Percentiles rank a stretch among this genome's conserved stretches.
Conservation (phyloP, 129 eudicot species). For the Ambrosia artemisiifolia region DNA sequence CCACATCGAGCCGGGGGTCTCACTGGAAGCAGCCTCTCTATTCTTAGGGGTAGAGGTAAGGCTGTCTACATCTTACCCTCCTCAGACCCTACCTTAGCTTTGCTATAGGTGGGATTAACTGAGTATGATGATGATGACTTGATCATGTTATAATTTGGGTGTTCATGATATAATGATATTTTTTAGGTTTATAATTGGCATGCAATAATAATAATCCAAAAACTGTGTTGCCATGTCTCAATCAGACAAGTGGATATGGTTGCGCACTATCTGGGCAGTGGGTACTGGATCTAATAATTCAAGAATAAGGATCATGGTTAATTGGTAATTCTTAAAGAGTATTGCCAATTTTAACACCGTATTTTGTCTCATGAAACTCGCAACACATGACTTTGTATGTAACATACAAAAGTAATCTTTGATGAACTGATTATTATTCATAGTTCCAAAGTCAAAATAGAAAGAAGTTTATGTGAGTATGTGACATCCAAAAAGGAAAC, state of each 20-base stretch:
- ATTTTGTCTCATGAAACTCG: neutral
- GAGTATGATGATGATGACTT: too few relatives aligned
- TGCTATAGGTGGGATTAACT: too few relatives aligned
- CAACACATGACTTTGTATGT: neutral
- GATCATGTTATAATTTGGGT: neutral
- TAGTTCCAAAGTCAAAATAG: neutral
- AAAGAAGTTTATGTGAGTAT: neutral
- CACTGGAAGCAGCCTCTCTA: too few relatives aligned
- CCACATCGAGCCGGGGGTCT: too few relatives aligned
- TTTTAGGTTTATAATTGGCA: neutral
- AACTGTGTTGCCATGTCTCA: neutral
- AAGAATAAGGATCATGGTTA: neutral
- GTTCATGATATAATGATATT: neutral
- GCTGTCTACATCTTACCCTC: too few relatives aligned
- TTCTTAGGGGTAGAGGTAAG: too few relatives aligned
- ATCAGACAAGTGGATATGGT: neutral
- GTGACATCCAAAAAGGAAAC: conserved; percentile 15
- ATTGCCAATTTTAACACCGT: neutral
- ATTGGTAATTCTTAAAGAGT: conserved; percentile 1
- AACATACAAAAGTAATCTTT: neutral
- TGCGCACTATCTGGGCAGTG: neutral
- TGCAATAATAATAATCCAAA: neutral
- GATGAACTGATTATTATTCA: neutral
- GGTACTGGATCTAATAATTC: conserved; percentile 4
- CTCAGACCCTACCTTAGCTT: too few relatives aligned